Percentiles rank a stretch among this genome's conserved stretches.
Conservation (phyloP, 495 filamentous ascomycete genomes). For the Choiromyces venosus region DNA sequence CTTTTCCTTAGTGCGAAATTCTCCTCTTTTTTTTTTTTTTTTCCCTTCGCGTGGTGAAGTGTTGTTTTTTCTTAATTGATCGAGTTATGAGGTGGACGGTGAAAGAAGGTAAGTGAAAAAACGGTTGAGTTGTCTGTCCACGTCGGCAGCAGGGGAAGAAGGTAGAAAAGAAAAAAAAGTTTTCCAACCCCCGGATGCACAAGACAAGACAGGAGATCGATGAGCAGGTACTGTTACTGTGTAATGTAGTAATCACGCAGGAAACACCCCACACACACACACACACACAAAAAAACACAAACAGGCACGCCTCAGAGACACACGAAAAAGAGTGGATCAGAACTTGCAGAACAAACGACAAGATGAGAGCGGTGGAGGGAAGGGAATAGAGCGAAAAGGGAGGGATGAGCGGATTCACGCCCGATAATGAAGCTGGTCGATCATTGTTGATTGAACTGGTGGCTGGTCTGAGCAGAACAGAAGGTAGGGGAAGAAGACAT, state of each 20-base stretch:
- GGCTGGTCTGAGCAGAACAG: background rate
- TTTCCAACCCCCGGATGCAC: background rate
- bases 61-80: background rate
- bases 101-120: constrained; percentile 2
- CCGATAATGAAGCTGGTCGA: background rate
- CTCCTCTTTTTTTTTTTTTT: background rate
- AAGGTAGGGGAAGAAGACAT: background rate
- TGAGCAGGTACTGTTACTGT: background rate
- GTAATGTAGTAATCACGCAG: background rate
- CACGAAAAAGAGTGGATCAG: background rate
- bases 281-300: background rate
- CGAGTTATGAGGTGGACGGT: background rate
- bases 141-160: constrained; percentile 3
- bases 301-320: background rate
- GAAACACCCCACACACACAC: background rate
- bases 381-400: background rate
- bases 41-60: background rate
- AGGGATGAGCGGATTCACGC: background rate
- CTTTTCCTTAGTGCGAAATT: background rate
- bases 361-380: background rate
- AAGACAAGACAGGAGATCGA: background rate
- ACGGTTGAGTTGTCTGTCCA: constrained; percentile 2
- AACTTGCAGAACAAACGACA: background rate
- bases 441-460: background rate
- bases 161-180: background rate